Base-by-base conservation (phyloP, 495 filamentous ascomycete species). In the Penicillium ochrochloron region DNA sequence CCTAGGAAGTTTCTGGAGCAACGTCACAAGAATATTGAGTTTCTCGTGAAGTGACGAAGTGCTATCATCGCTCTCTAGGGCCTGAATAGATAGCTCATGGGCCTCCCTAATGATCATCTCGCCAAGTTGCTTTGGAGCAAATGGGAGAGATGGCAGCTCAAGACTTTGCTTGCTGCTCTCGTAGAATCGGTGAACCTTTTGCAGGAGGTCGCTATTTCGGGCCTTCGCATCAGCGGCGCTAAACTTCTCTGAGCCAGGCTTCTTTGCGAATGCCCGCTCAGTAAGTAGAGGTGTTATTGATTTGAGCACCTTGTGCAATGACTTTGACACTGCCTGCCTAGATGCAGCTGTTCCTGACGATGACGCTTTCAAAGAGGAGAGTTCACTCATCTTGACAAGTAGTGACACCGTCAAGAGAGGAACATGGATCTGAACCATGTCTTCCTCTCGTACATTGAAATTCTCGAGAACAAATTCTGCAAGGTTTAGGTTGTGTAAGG, bases 381-480 rank as follows among this genome's bases (percentile, higher is more conserved):
- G 52, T 53, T 80, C 71, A 19, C 70, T 69, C 69, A 76, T 75
- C 55, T 81, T 89, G n/a, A 86, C 79, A 12, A 97, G 77, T 12
- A 92, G 76, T 11, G 89, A 84, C 15, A 97, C 72, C 17, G 85
- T 85, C 59, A 91, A 79, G 19, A 95, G 75, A 53, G 95, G 95
- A 35, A 92, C 88, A 77, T 99, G 95, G 4, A 90, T 76, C 33
- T 90, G 80, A 37, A 96, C 73, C 95, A 99, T 98, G 71, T 99
- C 95, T 73, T 98, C 94, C 74, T 98, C 95, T 56, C 89, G 87
- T 37, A 98, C 84, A 77, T 97, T 98, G 83, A 98, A 99, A 62
- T 92, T 87, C 5, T 85, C 79, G 62, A 97, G 78, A 44, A 97
- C 88, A 72, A 98, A 99, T 46, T 84, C 85, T 55, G 93, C 88